Percentiles rank a stretch among this genome's conserved stretches.
phyloP scores from a whole-genome alignment of 2,329 filamentous ascomycete species.

The Pyrenophora teres region DNA sequence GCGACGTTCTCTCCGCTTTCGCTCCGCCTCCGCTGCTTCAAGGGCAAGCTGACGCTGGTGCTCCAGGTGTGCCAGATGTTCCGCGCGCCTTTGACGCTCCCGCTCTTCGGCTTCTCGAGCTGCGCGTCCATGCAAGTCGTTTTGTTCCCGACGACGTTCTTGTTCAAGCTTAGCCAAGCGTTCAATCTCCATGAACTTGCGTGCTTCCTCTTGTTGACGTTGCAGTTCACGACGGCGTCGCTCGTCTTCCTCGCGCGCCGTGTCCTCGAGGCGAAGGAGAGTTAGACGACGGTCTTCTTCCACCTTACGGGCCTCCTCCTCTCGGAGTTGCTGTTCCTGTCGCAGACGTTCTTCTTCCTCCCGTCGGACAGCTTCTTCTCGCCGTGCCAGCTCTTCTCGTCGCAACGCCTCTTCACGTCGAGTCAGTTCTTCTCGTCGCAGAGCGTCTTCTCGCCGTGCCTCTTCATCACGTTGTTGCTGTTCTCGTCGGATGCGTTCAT shows the following conservation, averaged over 20 bases:
- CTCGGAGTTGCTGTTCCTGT: constrained; percentile 25
- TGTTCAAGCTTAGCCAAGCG: constrained; percentile 35
- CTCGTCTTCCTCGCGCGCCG: constrained; percentile 11
- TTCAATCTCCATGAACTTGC: constrained; percentile 34
- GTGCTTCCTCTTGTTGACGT: constrained; percentile 37
- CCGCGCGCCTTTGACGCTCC: constrained; percentile 36
- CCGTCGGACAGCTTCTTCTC: constrained; percentile 28
- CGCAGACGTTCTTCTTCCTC: constrained; percentile 35
- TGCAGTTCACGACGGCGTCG: constrained; percentile 28
- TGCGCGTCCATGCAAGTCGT: constrained; percentile 35
- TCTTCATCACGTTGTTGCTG: constrained; percentile 27
- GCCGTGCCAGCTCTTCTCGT: constrained; percentile 23
- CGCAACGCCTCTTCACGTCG: constrained; percentile 20
- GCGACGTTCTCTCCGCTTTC: constrained; percentile 27
- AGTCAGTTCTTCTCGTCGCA: constrained; percentile 27
- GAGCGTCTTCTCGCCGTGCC: constrained; percentile 23
- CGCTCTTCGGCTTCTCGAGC: constrained; percentile 36
- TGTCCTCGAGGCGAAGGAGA: constrained; percentile 7
- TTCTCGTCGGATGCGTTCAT: constrained; percentile 31
- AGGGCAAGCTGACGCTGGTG: constrained; percentile 31
- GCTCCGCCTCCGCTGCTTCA: constrained; percentile 30
- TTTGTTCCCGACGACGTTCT: constrained; percentile 35
- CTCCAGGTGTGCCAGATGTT: constrained; percentile 29
- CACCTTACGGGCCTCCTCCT: constrained; percentile 19
- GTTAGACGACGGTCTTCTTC: constrained; percentile 7